A percentile compares a stretch with the other conserved stretches of the same genome.
phyloP scores from a whole-genome alignment of 2,329 filamentous ascomycete genomes.

The Diplodia scrobiculata region DNA sequence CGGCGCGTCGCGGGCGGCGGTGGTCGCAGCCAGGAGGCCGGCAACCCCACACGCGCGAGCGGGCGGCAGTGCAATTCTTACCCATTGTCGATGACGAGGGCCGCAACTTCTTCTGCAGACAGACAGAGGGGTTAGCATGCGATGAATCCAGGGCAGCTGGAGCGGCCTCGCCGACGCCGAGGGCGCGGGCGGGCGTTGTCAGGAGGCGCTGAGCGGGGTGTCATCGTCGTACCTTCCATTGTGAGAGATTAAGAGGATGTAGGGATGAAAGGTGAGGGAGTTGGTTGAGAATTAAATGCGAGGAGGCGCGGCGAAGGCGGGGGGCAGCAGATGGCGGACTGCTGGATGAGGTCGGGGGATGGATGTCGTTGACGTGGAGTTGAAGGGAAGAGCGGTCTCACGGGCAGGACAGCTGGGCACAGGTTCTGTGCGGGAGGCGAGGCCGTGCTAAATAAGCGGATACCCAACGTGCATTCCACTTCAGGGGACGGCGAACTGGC shows the following conservation, averaged over 20 bases:
- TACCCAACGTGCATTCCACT: slow-evolving; percentile 29
- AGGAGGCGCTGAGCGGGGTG: slow-evolving; percentile 35
- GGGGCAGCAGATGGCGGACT: slow-evolving; percentile 34
- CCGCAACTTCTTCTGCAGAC: slow-evolving; percentile 94
- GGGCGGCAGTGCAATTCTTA: slow-evolving; percentile 63
- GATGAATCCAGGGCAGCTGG: slow-evolving; percentile 2
- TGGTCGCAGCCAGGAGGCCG: slow-evolving; percentile 26
- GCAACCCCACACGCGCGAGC: slow-evolving; percentile 44
- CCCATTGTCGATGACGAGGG: slow-evolving; percentile 99
- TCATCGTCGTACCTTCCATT: slow-evolving; percentile 66
- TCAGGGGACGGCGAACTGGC: slow-evolving; percentile 29
- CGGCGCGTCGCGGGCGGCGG: slow-evolving; percentile 15
- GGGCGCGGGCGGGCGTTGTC: slow-evolving; percentile 32
- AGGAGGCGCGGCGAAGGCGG: slow-evolving; percentile 32
- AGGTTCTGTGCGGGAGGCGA: slow-evolving; percentile 45
- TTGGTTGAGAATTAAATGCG: slow-evolving; percentile 29
- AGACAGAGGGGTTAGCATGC: slow-evolving; percentile 41
- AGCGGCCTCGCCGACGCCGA: slow-evolving; percentile 2
- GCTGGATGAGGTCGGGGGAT: slow-evolving; percentile 28
- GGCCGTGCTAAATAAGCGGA: slow-evolving; percentile 49
- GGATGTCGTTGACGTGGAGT: slow-evolving; percentile 29
- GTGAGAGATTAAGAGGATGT: slow-evolving; percentile 43
- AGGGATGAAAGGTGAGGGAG: slow-evolving; percentile 31
- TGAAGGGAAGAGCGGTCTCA: slow-evolving; percentile 46
- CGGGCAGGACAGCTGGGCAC: slow-evolving; percentile 37